phyloP scores from a whole-genome alignment of 2,329 filamentous ascomycete species.

The Fusarium sp. region DNA sequence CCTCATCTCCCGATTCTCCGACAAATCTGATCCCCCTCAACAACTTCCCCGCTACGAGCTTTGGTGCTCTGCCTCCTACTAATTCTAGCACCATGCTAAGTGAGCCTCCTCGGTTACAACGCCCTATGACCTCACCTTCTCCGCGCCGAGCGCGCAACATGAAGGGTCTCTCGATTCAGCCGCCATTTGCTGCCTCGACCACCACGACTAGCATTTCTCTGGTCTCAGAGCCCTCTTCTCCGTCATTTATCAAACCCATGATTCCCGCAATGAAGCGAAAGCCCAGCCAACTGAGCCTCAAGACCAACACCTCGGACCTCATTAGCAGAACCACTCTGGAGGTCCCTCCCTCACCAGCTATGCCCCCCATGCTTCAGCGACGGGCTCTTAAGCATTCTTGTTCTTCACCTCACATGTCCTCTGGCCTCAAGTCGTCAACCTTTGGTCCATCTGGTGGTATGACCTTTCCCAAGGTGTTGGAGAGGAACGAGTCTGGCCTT shows the following conservation, averaged over 20 bases:
- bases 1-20: constrained; percentile 92
- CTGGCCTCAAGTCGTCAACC: constrained; percentile 70
- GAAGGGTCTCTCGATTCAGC: constrained; percentile 87
- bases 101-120: constrained; percentile 60
- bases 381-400: constrained; percentile 77
- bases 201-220: constrained; percentile 65
- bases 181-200: constrained; percentile 63
- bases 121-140: constrained; percentile 78
- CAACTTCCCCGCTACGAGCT: constrained; percentile 76
- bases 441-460: constrained; percentile 76
- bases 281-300: constrained; percentile 84
- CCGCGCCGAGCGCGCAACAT: constrained; percentile 84
- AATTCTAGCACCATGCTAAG: constrained; percentile 54
- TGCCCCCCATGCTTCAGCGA: constrained; percentile 73
- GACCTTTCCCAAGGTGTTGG: constrained; percentile 73
- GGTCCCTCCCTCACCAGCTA: constrained; percentile 69
- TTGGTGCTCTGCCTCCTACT: constrained; percentile 58
- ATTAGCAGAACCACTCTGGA: constrained; percentile 65
- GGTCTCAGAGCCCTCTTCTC: constrained; percentile 78
- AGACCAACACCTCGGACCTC: constrained; percentile 76
- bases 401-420: constrained; percentile 78
- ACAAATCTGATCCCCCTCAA: constrained; percentile 80
- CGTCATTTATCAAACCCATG: constrained; percentile 85
- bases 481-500: constrained; percentile 73
- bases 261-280: constrained; percentile 81